Evolutionary conservation across 495 filamentous ascomycete genomes (phyloP).

Genomic region (Evernia prunastri): DNA sequence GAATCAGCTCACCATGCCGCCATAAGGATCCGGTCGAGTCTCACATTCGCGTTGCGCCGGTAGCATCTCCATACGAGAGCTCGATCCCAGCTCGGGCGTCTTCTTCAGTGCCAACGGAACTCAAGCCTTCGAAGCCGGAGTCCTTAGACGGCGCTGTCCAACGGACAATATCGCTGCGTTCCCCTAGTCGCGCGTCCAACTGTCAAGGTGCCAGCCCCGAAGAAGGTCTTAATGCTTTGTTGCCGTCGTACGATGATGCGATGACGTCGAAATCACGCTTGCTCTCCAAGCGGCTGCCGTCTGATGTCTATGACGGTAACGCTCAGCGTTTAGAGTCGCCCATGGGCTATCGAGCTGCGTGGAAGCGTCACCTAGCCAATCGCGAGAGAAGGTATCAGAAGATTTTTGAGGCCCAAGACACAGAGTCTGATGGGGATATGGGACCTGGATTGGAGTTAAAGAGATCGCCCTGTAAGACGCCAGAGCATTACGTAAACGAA

Average conservation of each 20-base stretch:
- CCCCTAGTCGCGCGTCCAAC: not conserved
- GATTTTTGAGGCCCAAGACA: not conserved
- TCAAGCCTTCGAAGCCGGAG: not conserved
- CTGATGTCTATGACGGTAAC: slow-evolving; percentile 15
- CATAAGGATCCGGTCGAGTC: not conserved
- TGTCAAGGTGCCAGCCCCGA: not conserved
- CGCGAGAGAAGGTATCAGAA: slow-evolving; percentile 16
- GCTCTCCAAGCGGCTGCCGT: not conserved
- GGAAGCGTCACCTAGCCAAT: slow-evolving; percentile 9
- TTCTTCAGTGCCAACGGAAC: not conserved
- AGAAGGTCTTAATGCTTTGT: not conserved
- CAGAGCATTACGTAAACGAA: not conserved
- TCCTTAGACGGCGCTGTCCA: not conserved
- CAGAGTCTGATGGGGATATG: slow-evolving; percentile 16
- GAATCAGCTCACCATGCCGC: not conserved
- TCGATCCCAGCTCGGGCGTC: not conserved
- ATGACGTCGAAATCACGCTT: not conserved
- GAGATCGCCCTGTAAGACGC: slow-evolving; percentile 1
- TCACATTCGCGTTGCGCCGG: not conserved
- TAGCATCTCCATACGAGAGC: not conserved
- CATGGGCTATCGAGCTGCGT: slow-evolving; percentile 17
- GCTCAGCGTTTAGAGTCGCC: slow-evolving; percentile 7
- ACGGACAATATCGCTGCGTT: not conserved
- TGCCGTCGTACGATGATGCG: not conserved
- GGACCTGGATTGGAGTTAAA: slow-evolving; percentile 10